Conservation (phyloP, 495 filamentous ascomycete genomes). For the Penicillium coffeae region DNA sequence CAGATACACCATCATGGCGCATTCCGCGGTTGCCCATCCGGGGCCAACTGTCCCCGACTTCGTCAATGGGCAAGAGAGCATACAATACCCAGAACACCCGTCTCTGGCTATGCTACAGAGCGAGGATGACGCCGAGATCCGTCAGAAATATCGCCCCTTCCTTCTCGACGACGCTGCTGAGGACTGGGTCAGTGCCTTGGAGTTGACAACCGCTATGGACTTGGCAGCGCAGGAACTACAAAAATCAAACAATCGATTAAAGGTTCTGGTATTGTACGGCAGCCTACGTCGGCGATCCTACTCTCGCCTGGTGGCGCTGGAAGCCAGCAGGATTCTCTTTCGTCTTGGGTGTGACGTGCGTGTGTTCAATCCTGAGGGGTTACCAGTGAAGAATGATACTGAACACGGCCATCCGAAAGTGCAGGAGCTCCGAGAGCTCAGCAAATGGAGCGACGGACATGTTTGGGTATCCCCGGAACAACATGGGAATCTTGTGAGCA, state of each 20-base stretch:
- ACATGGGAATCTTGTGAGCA: slow-evolving; percentile 60
- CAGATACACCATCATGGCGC: slow-evolving; percentile 9
- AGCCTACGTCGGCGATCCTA: slow-evolving; percentile 59
- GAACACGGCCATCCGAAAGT: slow-evolving; percentile 58
- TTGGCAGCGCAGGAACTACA: slow-evolving; percentile 48
- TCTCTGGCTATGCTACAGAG: slow-evolving; percentile 39
- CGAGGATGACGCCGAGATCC: slow-evolving; percentile 47
- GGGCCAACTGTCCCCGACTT: slow-evolving; percentile 1
- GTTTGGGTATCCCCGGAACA: slow-evolving; percentile 68
- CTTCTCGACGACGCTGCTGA: slow-evolving; percentile 34
- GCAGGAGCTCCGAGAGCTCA: slow-evolving; percentile 61
- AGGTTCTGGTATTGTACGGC: slow-evolving; percentile 61
- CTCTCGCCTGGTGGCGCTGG: slow-evolving; percentile 57
- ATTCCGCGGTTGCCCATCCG: slow-evolving; percentile 4
- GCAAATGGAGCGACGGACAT: slow-evolving; percentile 66
- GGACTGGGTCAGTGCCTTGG: slow-evolving; percentile 56
- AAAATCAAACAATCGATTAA: slow-evolving; percentile 44
- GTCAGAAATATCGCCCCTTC: slow-evolving; percentile 57
- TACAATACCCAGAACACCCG: not conserved
- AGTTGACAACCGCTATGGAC: slow-evolving; percentile 51
- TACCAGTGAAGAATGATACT: slow-evolving; percentile 62
- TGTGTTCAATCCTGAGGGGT: slow-evolving; percentile 55
- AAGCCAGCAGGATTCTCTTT: slow-evolving; percentile 59
- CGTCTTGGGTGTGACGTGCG: slow-evolving; percentile 67
- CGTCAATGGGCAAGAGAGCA: slow-evolving; percentile 2